These are phyloP conservation scores for Suillus bovinus DNA, from an alignment of 768 basidiomycete species.

Conservation along the genomic window DNA sequence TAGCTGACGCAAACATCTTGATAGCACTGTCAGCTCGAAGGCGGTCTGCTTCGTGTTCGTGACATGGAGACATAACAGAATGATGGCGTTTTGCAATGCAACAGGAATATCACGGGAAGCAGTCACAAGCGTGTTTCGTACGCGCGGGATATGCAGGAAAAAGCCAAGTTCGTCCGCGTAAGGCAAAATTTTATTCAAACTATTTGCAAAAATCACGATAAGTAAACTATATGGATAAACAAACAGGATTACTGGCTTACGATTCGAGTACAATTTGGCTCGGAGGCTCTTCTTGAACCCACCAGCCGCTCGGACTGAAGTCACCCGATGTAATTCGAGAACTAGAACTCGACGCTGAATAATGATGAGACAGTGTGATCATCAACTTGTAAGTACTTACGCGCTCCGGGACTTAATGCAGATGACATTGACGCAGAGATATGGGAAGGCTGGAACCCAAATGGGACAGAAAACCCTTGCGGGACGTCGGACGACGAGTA, in stretches of 20 bases:
- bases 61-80: slow-evolving; percentile 56
- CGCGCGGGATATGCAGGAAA: slow-evolving; percentile 56
- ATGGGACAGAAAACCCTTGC: background rate
- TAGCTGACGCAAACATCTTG: slow-evolving; percentile 47
- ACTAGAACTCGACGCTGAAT: slow-evolving; percentile 1
- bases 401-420: slow-evolving; percentile 10
- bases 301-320: background rate
- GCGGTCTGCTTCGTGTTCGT: slow-evolving; percentile 41
- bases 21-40: slow-evolving; percentile 47
- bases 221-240: background rate
- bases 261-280: slow-evolving; percentile 30
- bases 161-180: slow-evolving; percentile 63
- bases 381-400: background rate
- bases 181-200: slow-evolving; percentile 45
- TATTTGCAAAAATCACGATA: slow-evolving; percentile 8
- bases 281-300: slow-evolving; percentile 31
- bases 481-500: slow-evolving; percentile 29
- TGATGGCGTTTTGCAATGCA: slow-evolving; percentile 49
- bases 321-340: background rate
- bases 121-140: slow-evolving; percentile 39
- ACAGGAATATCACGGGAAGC: slow-evolving; percentile 41
- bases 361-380: background rate
- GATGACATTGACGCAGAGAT: background rate
- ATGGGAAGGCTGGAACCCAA: background rate
- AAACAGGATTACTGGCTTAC: slow-evolving; percentile 24